Percentiles rank a stretch among this genome's conserved stretches.
phyloP scores from a whole-genome alignment of 306 rosid species.

The Quercus cerris region DNA sequence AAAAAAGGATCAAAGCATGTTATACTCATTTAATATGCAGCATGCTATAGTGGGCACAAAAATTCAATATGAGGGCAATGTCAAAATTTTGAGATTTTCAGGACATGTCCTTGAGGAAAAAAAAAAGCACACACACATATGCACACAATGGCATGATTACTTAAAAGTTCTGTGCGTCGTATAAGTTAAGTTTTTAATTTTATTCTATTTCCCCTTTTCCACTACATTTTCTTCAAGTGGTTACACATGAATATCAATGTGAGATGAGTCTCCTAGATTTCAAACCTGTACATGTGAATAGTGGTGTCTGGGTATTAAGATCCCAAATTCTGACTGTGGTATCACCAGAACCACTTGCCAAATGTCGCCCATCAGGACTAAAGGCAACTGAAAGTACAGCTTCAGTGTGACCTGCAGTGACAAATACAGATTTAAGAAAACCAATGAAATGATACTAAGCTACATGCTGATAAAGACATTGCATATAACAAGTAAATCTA shows the following conservation, averaged over 20 bases:
- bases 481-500: neutral
- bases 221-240: neutral
- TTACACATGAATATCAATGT: slow-evolving; percentile 20
- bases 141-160: too few species aligned
- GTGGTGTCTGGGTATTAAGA: slow-evolving; percentile 79
- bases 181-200: slow-evolving; percentile 1
- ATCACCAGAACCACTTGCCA: slow-evolving; percentile 99
- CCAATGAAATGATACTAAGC: neutral
- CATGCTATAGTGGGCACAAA: neutral
- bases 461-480: neutral
- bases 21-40: neutral
- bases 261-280: neutral
- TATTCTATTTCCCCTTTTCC: neutral
- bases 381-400: slow-evolving; percentile 83
- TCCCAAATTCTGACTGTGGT: slow-evolving; percentile 92
- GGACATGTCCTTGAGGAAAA: neutral
- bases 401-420: slow-evolving; percentile 76
- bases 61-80: neutral
- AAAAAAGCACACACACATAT: neutral
- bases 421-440: slow-evolving; percentile 6
- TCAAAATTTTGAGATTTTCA: neutral
- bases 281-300: slow-evolving; percentile 87
- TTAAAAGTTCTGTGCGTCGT: neutral
- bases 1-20: neutral
- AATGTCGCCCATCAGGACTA: slow-evolving; percentile 85